These are phyloP conservation scores for Hymenoscyphus fructigenus DNA, from an alignment of 2,329 filamentous ascomycete species.

Conservation along the genomic window DNA sequence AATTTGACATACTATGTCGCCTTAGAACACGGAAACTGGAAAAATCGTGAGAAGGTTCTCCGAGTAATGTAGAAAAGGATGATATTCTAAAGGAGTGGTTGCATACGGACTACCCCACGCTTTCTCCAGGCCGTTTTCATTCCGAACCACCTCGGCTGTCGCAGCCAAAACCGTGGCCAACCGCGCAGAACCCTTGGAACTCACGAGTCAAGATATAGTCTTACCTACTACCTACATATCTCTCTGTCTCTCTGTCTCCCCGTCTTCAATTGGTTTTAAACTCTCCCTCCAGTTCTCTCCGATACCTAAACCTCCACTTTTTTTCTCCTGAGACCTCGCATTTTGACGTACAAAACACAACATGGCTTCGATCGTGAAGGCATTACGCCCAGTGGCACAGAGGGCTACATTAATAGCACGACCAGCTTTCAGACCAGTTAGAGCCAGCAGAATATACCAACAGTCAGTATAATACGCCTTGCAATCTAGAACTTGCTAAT, in stretches of 20 bases:
- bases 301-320: neutral
- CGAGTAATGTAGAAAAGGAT: neutral
- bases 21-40: neutral
- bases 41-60: neutral
- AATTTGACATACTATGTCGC: neutral
- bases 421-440: conserved; percentile 40
- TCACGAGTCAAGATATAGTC: neutral
- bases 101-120: conserved; percentile 3
- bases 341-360: neutral
- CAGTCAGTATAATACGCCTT: conserved; percentile 36
- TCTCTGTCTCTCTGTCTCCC: neutral
- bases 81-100: neutral
- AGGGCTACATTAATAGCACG: conserved; percentile 39
- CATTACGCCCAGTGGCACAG: conserved; percentile 45
- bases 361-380: conserved; percentile 50
- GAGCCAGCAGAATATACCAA: conserved; percentile 41
- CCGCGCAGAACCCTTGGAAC: neutral
- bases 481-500: neutral
- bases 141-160: neutral
- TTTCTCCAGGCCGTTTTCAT: neutral
- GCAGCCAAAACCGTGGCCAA: neutral
- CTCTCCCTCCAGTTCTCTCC: neutral
- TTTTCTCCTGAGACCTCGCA: neutral
- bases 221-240: neutral
- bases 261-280: neutral